A percentile compares a stretch with the other conserved stretches of the same genome.
phyloP scores from a whole-genome alignment of 345 rosid species.

The Pugionium cornutum region DNA sequence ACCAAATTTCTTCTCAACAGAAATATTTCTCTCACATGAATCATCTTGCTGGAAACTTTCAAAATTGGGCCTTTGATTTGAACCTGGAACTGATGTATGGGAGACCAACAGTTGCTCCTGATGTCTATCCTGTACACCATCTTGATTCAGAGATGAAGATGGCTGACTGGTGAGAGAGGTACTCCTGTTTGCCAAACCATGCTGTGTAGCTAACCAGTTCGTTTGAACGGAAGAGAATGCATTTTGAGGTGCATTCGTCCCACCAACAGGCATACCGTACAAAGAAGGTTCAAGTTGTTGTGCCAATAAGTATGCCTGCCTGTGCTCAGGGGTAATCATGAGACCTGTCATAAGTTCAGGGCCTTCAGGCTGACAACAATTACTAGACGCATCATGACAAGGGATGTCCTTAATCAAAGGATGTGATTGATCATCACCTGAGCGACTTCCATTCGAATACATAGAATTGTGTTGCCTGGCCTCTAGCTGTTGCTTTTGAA shows the following conservation, averaged over 20 bases:
- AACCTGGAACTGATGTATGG: slow-evolving; percentile 44
- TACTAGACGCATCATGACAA: slow-evolving; percentile 58
- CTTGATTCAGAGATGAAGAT: slow-evolving; percentile 50
- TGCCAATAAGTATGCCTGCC: slow-evolving; percentile 53
- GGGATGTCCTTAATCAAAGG: slow-evolving; percentile 63
- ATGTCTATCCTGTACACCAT: slow-evolving; percentile 49
- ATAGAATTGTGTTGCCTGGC: slow-evolving; percentile 52
- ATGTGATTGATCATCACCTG: slow-evolving; percentile 42
- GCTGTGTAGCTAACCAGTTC: slow-evolving; percentile 51
- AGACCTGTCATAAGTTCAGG: slow-evolving; percentile 41
- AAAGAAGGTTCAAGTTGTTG: slow-evolving; percentile 72
- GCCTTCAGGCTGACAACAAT: slow-evolving; percentile 58
- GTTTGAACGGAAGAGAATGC: slow-evolving; percentile 51
- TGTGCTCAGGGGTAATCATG: slow-evolving; percentile 61
- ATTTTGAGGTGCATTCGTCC: slow-evolving; percentile 49
- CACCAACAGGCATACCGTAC: slow-evolving; percentile 59
- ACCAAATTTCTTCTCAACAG: slow-evolving; percentile 44
- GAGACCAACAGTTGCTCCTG: slow-evolving; percentile 47
- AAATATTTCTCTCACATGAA: slow-evolving; percentile 44
- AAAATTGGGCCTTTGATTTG: slow-evolving; percentile 46
- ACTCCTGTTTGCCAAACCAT: slow-evolving; percentile 50
- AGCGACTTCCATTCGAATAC: slow-evolving; percentile 52
- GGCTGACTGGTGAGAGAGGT: slow-evolving; percentile 53
- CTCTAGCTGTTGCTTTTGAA: slow-evolving; percentile 58
- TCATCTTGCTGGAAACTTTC: slow-evolving; percentile 49